phyloP scores from a whole-genome alignment of 495 filamentous ascomycete genomes.

The Hamigera avellanea region DNA sequence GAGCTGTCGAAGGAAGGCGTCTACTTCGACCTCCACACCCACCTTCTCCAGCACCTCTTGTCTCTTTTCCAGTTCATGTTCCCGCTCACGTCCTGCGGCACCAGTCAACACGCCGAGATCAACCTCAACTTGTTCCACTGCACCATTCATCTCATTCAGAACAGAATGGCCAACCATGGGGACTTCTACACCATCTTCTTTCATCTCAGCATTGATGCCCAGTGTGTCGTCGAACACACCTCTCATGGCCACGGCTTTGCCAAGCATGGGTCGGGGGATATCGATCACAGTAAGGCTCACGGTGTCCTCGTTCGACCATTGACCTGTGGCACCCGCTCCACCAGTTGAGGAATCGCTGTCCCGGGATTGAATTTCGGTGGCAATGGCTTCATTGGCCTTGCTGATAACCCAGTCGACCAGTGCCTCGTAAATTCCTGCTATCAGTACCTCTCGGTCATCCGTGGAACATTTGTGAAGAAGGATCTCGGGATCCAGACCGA shows the following conservation, averaged over 20 bases:
- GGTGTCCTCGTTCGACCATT: constrained; percentile 62
- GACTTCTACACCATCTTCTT: constrained; percentile 76
- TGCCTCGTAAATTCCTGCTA: constrained; percentile 84
- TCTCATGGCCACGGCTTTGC: constrained; percentile 75
- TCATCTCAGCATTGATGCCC: constrained; percentile 97
- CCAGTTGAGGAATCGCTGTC: constrained; percentile 50
- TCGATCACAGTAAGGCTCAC: constrained; percentile 85
- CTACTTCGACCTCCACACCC: constrained; percentile 65
- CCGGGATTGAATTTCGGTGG: constrained; percentile 55
- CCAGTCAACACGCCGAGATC: constrained; percentile 70
- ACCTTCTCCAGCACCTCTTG: constrained; percentile 81
- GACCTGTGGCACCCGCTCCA: constrained; percentile 41
- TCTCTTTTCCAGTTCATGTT: constrained; percentile 67
- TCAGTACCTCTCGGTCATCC: constrained; percentile 67
- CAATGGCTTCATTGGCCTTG: constrained; percentile 84
- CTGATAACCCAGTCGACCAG: constrained; percentile 88
- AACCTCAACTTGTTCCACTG: constrained; percentile 64
- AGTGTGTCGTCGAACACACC: constrained; percentile 81
- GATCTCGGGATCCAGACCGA: constrained; percentile 80
- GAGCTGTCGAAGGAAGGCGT: constrained; percentile 72
- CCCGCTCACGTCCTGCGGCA: constrained; percentile 53
- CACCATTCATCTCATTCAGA: constrained; percentile 70
- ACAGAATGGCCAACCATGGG: constrained; percentile 62
- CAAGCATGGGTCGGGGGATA: constrained; percentile 64
- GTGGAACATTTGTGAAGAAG: constrained; percentile 69